These are phyloP conservation scores for Wickerhamiella galacta DNA, from an alignment of 805 yeast species.

Conservation along the genomic window DNA sequence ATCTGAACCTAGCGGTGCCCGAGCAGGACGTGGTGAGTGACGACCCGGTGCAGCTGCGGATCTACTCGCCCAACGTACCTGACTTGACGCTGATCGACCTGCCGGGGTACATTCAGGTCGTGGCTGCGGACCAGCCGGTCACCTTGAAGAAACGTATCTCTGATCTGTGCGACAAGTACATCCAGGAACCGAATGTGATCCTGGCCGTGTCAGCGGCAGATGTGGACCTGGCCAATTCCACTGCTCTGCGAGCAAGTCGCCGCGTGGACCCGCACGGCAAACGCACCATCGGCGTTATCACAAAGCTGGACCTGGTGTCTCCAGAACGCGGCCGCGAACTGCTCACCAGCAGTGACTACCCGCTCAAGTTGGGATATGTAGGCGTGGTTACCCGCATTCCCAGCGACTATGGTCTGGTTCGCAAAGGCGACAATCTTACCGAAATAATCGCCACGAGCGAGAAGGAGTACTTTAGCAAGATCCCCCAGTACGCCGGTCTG, in stretches of 20 bases:
- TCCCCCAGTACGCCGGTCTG: slow-evolving; percentile 42
- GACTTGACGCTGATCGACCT: slow-evolving; percentile 87
- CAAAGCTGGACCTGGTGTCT: slow-evolving; percentile 80
- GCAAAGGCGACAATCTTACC: slow-evolving; percentile 36
- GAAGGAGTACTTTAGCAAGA: slow-evolving; percentile 41
- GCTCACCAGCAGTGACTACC: slow-evolving; percentile 66
- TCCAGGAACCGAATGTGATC: slow-evolving; percentile 84
- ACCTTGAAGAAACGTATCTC: slow-evolving; percentile 66
- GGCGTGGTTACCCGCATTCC: slow-evolving; percentile 80
- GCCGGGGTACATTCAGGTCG: slow-evolving; percentile 95
- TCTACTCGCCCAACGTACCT: slow-evolving; percentile 78
- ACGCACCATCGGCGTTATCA: slow-evolving; percentile 90
- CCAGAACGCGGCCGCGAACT: slow-evolving; percentile 54
- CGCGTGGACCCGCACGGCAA: slow-evolving; percentile 85
- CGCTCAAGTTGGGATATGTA: slow-evolving; percentile 90
- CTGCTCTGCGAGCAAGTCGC: slow-evolving; percentile 84
- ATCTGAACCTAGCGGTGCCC: slow-evolving; percentile 85
- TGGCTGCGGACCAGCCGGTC: slow-evolving; percentile 89
- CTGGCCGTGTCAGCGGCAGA: slow-evolving; percentile 95
- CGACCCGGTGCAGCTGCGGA: slow-evolving; percentile 86
- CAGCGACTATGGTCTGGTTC: slow-evolving; percentile 28
- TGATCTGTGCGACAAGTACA: slow-evolving; percentile 64
- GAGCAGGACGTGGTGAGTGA: slow-evolving; percentile 69
- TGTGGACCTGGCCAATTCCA: slow-evolving; percentile 91
- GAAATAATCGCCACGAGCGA: slow-evolving; percentile 31